phyloP scores from a whole-genome alignment of 805 yeast species.

The Kazachstania bromeliacearum region DNA sequence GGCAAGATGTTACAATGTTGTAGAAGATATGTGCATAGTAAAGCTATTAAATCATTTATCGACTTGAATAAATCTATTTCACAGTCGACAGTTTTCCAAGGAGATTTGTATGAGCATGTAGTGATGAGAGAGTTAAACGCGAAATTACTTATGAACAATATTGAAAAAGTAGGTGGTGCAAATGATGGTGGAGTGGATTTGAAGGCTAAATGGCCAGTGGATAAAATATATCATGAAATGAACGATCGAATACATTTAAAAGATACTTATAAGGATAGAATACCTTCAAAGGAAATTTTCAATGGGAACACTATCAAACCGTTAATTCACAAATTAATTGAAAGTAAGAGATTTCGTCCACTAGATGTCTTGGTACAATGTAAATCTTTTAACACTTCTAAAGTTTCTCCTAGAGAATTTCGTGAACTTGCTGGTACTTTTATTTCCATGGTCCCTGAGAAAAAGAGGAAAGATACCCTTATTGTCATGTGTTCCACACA shows the following conservation, averaged over 20 bases:
- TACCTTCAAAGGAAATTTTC: constrained; percentile 13
- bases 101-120: constrained; percentile 27
- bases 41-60: constrained; percentile 13
- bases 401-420: constrained; percentile 25
- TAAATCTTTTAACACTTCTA: constrained; percentile 22
- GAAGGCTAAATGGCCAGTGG: constrained; percentile 21
- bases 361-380: constrained; percentile 26
- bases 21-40: constrained; percentile 11
- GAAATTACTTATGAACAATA: constrained; percentile 19
- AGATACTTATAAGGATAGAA: background rate
- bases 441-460: constrained; percentile 13
- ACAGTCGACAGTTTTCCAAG: constrained; percentile 27
- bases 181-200: constrained; percentile 30
- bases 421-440: constrained; percentile 28
- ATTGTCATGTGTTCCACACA: constrained; percentile 28
- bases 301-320: constrained; percentile 17
- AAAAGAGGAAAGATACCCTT: constrained; percentile 15
- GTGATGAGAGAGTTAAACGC: constrained; percentile 24
- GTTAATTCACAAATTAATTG: constrained; percentile 9
- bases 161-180: constrained; percentile 25
- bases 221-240: constrained; percentile 9
- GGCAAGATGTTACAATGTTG: background rate
- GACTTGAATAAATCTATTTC: constrained; percentile 15
- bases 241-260: constrained; percentile 3
- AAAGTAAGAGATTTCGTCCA: constrained; percentile 6